Percentiles rank a stretch among this genome's conserved stretches.
Conservation (phyloP, 2,329 filamentous ascomycete genomes). For the Aureobasidium sp. region DNA sequence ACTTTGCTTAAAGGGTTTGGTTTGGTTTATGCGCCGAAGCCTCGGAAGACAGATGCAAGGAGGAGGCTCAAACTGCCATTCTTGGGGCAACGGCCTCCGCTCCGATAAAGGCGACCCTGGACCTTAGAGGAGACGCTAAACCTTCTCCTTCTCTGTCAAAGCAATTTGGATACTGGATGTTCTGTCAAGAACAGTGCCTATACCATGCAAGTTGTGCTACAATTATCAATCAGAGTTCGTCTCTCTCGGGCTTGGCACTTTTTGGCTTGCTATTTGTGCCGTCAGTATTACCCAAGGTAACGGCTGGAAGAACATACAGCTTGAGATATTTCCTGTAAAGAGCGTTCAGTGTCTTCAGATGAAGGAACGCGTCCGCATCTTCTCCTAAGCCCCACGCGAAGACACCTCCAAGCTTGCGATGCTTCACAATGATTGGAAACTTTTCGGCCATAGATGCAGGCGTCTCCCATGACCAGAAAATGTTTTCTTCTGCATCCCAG, state of each 20-base stretch:
- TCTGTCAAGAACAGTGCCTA: not conserved
- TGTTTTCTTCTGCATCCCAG: slow-evolving; percentile 49
- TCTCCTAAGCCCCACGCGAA: slow-evolving; percentile 71
- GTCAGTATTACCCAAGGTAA: not conserved
- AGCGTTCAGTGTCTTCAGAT: slow-evolving; percentile 35
- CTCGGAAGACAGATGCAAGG: not conserved
- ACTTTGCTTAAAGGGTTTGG: not conserved
- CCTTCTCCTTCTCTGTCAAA: not conserved
- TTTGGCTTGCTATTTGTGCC: not conserved
- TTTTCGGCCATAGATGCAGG: slow-evolving; percentile 53
- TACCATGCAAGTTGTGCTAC: not conserved
- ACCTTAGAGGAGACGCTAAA: no score
- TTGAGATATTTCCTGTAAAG: slow-evolving; percentile 13
- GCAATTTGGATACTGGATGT: not conserved
- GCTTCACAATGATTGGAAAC: slow-evolving; percentile 50
- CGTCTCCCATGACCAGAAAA: slow-evolving; percentile 72
- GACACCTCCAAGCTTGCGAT: slow-evolving; percentile 55
- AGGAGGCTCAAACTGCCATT: not conserved
- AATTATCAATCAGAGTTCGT: not conserved
- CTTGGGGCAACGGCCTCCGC: not conserved
- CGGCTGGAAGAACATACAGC: not conserved
- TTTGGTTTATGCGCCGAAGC: not conserved
- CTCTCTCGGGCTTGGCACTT: not conserved
- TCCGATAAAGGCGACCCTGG: not conserved
- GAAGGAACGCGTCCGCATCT: slow-evolving; percentile 41